Base-by-base conservation (phyloP, 2,329 filamentous ascomycete genomes). In the Tricladium varicosporioides region DNA sequence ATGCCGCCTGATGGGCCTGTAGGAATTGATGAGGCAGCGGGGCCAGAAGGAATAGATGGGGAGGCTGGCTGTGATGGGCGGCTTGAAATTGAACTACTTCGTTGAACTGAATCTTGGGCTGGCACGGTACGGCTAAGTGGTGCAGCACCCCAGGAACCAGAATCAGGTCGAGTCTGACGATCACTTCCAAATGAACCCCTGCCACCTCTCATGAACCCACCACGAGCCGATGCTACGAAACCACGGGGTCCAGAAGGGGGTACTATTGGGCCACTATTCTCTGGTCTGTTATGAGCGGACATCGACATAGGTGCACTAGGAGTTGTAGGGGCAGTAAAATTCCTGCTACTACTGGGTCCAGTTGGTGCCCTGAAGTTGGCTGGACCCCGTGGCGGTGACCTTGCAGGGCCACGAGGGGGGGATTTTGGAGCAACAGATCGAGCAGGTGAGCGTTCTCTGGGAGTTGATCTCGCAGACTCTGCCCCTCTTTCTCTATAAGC, bases 161-260 rank as follows among this genome's bases (percentile, higher is more conserved):
- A 47, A 47, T 71, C 69, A 50, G 68, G 63, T 48, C 69, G 63
- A 43, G 13, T 51, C 5, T 51, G 59, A 40, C 66, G 64, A 16
- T 70, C 69, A 27, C 57, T 63, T 19, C 60, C 60, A 33, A 71
- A 69, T 27, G 68, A 67, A 5, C 62, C 59, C 61, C 69, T 63
- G 11, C 67, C 65, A 19, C 67, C 68, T 60, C 69, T 63, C 54
- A 65, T 63, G 31, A 60, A 60, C 47, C 61, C 64, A 40, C 57
- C 52, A 45, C 68, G 64, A 48, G 56, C 45, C 33, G 67, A 61
- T 5, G 65, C 54, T 14, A 65, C 61, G 53, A 68, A 70, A 16
- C 67, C 70, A 50, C 70, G 67, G 52, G 70, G 70, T 50, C 70
- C 70, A n/a, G 69, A 63, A 40, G 70, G 70, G 43, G 69, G 69